Conservation (phyloP, 176 grass and related monocot genomes). For the Ensete glaucum region DNA sequence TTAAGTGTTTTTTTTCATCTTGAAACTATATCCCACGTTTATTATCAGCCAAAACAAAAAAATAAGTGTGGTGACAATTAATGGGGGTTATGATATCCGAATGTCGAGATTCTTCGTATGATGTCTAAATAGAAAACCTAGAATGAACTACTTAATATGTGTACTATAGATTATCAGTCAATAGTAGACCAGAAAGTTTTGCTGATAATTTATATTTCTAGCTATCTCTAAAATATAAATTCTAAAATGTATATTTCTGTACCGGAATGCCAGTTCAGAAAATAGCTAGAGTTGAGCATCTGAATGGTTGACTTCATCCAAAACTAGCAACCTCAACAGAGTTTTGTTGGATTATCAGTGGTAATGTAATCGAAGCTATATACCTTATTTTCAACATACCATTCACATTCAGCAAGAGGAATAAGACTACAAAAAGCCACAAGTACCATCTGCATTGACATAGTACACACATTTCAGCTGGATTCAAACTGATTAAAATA, state of each 20-base stretch:
- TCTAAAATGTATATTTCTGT: too few relatives aligned
- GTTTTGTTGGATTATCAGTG: neutral
- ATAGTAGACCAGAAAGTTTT: too few relatives aligned
- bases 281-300: neutral
- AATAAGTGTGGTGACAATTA: too few relatives aligned
- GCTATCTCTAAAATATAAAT: neutral
- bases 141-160: neutral
- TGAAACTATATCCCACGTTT: too few relatives aligned
- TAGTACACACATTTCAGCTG: neutral
- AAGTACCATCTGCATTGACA: slow-evolving; percentile 65
- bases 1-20: too few relatives aligned
- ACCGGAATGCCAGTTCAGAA: neutral
- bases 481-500: slow-evolving; percentile 1
- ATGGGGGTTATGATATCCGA: too few relatives aligned
- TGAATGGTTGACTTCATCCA: neutral
- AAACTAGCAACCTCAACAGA: neutral
- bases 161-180: neutral
- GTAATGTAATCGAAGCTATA: neutral
- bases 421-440: slow-evolving; percentile 79
- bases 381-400: slow-evolving; percentile 32
- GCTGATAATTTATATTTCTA: too few relatives aligned
- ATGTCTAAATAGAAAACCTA: neutral
- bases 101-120: too few relatives aligned
- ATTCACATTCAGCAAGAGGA: slow-evolving; percentile 78
- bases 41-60: too few relatives aligned